Evolutionary conservation across 768 basidiomycete species (phyloP), one percentile per base, ranked within the genome.

Genomic region (Russula compacta): DNA sequence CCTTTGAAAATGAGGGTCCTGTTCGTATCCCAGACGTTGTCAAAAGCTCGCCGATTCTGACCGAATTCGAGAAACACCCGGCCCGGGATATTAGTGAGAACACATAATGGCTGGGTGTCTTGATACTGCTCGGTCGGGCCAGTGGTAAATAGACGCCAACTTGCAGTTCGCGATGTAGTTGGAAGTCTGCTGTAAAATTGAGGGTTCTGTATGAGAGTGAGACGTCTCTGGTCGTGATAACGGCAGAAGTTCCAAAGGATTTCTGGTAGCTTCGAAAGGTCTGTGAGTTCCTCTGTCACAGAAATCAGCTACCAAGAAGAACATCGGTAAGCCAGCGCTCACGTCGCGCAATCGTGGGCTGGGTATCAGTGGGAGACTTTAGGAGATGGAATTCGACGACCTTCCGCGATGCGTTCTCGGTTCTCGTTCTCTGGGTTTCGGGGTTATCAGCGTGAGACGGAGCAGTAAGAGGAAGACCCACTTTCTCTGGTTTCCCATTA

Each of bases 211-310:
- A 29, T 17, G 21, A 56, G 59, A 3, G 53, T 35, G 38, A 60
- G 29, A 24, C 59, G 59, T 12, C 33, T 43, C 11, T 17, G 19
- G 21, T 4, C 15, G n/a, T 33, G 6, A 38, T 36, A 48, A 11
- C 53, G 59, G 10, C 19, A 50, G 46, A 60, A 56, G 29, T 55
- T 60, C 59, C 59, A 60, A 38, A 60, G 36, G n/a, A 60, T 40
- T 42, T 60, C 59, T 11, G 17, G 11, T 1, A 21, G 7, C 21
- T 47, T 47, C 17, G 48, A 15, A 49, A 0, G 8, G 32, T 49
- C 0, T 8, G 15, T 49, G 15, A 49, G 32, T 15, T n/a, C 14
- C 32, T 49, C 48, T 49, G 32, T 32, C 17, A 49, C 3, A n/a
- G 17, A 17, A 49, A 33, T 49, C 32, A 49, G 32, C n/a, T n/a